A percentile compares a stretch with the other conserved stretches of the same genome.
These are phyloP conservation scores for Ceriops tagal DNA, from an alignment of 345 rosid species.

Conservation along the genomic window DNA sequence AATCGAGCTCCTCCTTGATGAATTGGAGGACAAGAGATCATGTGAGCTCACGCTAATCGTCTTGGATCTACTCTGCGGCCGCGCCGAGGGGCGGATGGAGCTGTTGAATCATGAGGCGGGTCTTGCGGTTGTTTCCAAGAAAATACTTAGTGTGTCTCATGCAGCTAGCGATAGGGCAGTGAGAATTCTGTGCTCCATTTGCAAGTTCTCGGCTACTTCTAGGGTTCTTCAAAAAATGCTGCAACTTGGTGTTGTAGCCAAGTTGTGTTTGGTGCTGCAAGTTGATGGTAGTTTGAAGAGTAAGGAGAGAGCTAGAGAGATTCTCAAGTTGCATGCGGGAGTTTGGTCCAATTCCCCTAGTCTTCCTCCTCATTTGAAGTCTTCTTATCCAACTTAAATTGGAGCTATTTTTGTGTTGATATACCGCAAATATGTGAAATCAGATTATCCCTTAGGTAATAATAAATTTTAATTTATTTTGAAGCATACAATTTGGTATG, in stretches of 20 bases:
- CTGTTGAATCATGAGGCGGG: slow-evolving; percentile 54
- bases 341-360: slow-evolving; percentile 52
- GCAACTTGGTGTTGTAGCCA: slow-evolving; percentile 53
- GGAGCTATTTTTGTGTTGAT: background rate
- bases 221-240: slow-evolving; percentile 58
- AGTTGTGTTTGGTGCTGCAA: slow-evolving; percentile 53
- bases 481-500: too few species aligned
- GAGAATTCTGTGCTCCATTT: slow-evolving; percentile 42
- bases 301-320: slow-evolving; percentile 47
- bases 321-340: slow-evolving; percentile 49
- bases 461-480: too few species aligned
- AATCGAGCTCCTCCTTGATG: slow-evolving; percentile 66
- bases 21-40: slow-evolving; percentile 37
- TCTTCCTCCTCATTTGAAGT: slow-evolving; percentile 42
- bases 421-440: background rate
- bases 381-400: slow-evolving; percentile 40
- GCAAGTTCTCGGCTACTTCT: slow-evolving; percentile 41
- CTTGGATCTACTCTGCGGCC: slow-evolving; percentile 46
- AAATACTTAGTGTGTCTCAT: slow-evolving; percentile 53
- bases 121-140: slow-evolving; percentile 57
- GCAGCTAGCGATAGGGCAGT: slow-evolving; percentile 46
- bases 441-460: background rate
- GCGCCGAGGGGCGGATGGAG: slow-evolving; percentile 63
- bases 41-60: slow-evolving; percentile 43
- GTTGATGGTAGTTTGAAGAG: slow-evolving; percentile 38